phyloP scores from a whole-genome alignment of 2,329 filamentous ascomycete genomes.

The Alternaria triticina region DNA sequence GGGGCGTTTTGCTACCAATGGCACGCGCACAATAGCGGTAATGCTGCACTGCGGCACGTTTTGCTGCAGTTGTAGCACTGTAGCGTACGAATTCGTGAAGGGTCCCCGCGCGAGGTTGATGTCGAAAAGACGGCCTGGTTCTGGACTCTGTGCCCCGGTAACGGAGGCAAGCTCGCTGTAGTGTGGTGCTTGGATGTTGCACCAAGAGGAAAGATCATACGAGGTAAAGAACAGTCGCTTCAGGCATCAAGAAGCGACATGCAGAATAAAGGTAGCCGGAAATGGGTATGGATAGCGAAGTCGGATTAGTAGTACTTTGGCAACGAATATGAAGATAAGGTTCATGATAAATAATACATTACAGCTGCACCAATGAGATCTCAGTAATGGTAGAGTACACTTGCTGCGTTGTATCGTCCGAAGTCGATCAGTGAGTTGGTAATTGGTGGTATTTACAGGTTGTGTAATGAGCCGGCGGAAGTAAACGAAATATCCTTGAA shows the following conservation, averaged over 20 bases:
- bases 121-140: neutral
- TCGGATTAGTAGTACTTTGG: neutral
- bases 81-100: neutral
- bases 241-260: neutral
- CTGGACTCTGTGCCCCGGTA: neutral
- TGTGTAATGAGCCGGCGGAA: neutral
- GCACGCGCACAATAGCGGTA: conserved; percentile 3
- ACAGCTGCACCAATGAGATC: conserved; percentile 12
- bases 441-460: conserved; percentile 14
- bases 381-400: neutral
- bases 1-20: conserved; percentile 4
- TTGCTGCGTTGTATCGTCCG: neutral
- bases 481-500: neutral
- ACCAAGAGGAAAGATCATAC: neutral
- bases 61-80: neutral
- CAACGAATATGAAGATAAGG: neutral
- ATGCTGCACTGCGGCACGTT: neutral
- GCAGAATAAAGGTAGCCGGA: neutral
- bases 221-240: neutral
- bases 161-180: neutral
- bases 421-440: neutral
- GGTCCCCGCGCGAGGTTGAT: neutral
- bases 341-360: neutral
- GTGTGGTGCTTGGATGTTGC: neutral
- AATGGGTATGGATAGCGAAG: neutral